Evolutionary conservation across 257 asterid genomes (phyloP), one percentile per base, ranked within the genome.

Genomic region (Forsythia suspensa): DNA sequence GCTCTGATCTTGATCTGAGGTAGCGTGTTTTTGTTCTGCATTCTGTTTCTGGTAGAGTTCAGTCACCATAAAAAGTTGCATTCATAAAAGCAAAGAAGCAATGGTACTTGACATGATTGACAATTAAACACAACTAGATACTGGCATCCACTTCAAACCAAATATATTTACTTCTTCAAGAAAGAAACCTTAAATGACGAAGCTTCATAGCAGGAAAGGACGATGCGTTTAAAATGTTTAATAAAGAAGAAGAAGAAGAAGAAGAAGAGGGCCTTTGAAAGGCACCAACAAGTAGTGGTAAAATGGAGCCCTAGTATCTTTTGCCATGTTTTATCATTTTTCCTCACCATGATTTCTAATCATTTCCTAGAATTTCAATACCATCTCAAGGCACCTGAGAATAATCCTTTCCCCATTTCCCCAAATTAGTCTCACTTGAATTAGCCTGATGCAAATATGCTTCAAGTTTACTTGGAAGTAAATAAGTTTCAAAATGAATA

Each of bases 1-100:
- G 85, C 89, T 93, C 80, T 95, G 99, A 88, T 95, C 99, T 81
- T 87, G 89, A 82, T 95, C 98, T 51, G 92, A 72, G 43, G 91
- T 81, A 81, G 84, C 86, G 75, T 90, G 94, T 84, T 89, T 90
- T 76, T 88, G 98, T 82, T 90, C 97, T 48, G 85, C 82, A 88
- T 88, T 93, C 99, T 95, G 92, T 80, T 71, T 80, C 59, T 80
- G 65, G 38, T 77, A 84, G 80, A 55, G 74, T 80, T 81, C 72
- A 77, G 87, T 61, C 52, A 18, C 51, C 69, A 73, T 42, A 38
- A 71, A 80, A 76, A 55, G 48, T 51, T 71, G 40, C 76, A 73
- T 42, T 73, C 72, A 68, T n/a, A 42, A 21, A 18, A 59, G 77
- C 75, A 75, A 41, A 72, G 43, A 73, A 65, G 66, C 34, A 16